Conservation (phyloP, 2,329 filamentous ascomycete species). For the Thelonectria blattea region DNA sequence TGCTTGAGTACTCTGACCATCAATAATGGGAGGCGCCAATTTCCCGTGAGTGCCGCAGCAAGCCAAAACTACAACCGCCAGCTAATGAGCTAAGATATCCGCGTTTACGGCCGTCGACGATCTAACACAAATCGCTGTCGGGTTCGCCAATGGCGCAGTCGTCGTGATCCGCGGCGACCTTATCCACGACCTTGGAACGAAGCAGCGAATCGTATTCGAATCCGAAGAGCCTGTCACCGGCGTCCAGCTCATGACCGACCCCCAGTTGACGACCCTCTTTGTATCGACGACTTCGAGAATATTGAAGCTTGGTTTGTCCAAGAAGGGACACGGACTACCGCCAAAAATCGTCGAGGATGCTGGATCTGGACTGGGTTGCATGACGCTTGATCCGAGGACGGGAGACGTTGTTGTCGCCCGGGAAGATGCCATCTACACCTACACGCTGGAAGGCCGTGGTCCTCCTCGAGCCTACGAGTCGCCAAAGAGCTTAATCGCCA, state of each 20-base stretch:
- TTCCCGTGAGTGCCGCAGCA: constrained; percentile 67
- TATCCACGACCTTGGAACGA: constrained; percentile 92
- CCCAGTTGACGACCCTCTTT: constrained; percentile 76
- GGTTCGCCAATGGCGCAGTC: constrained; percentile 94
- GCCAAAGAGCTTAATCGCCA: constrained; percentile 79
- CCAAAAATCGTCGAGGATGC: constrained; percentile 87
- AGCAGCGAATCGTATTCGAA: constrained; percentile 93
- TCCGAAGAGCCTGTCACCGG: constrained; percentile 96
- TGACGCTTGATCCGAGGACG: constrained; percentile 81
- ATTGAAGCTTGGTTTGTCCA: constrained; percentile 83
- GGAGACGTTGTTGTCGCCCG: constrained; percentile 90
- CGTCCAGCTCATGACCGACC: constrained; percentile 73
- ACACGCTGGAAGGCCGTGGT: constrained; percentile 82
- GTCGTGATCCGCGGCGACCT: constrained; percentile 93
- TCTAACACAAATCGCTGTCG: constrained; percentile 89
- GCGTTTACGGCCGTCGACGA: constrained; percentile 88
- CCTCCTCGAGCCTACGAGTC: constrained; percentile 91
- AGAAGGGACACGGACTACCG: constrained; percentile 86
- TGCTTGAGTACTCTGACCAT: constrained; percentile 87
- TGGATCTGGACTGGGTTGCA: constrained; percentile 92
- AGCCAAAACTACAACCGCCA: rapidly evolving
- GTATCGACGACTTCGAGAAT: constrained; percentile 91
- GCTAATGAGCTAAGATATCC: constrained; percentile 65
- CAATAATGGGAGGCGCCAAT: constrained; percentile 89
- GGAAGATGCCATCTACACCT: constrained; percentile 95